Conservation (phyloP, 257 asterid genomes). For the Paulownia fortunei region DNA sequence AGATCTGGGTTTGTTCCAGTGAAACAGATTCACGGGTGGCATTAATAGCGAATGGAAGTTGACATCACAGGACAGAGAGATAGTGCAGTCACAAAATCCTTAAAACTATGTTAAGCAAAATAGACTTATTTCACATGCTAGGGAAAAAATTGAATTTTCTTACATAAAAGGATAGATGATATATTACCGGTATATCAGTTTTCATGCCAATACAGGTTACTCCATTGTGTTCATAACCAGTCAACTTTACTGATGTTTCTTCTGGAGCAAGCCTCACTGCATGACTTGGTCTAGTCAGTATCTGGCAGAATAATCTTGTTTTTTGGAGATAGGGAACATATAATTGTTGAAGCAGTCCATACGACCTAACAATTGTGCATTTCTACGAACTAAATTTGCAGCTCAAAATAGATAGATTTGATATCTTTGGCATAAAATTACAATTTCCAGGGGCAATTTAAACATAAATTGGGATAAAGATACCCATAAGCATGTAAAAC, state of each 20-base stretch:
- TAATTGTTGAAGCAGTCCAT: neutral
- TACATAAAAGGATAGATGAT: conserved; percentile 11
- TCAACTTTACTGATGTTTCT: conserved; percentile 68
- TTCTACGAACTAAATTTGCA: neutral
- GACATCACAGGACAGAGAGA: neutral
- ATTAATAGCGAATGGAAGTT: conserved; percentile 10
- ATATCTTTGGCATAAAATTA: neutral
- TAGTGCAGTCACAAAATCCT: conserved; percentile 1
- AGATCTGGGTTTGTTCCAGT: neutral
- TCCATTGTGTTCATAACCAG: conserved; percentile 82
- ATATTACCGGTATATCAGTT: conserved; percentile 83
- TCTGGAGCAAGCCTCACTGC: conserved; percentile 97
- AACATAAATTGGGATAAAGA: conserved; percentile 1
- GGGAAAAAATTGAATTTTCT: conserved; percentile 18
- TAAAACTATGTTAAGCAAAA: conserved; percentile 9
- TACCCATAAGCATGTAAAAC: neutral
- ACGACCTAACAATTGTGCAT: neutral
- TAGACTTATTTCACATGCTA: conserved; percentile 26
- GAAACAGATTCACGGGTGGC: conserved; percentile 17
- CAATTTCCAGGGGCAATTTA: neutral
- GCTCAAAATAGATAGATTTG: neutral
- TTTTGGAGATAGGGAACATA: conserved; percentile 18
- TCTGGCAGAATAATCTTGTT: conserved; percentile 5
- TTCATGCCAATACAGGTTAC: conserved; percentile 93
- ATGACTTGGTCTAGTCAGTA: conserved; percentile 35